A percentile compares a stretch with the other conserved stretches of the same genome.
Conservation (phyloP, 805 yeast species). For the Barnettozyma californica region DNA sequence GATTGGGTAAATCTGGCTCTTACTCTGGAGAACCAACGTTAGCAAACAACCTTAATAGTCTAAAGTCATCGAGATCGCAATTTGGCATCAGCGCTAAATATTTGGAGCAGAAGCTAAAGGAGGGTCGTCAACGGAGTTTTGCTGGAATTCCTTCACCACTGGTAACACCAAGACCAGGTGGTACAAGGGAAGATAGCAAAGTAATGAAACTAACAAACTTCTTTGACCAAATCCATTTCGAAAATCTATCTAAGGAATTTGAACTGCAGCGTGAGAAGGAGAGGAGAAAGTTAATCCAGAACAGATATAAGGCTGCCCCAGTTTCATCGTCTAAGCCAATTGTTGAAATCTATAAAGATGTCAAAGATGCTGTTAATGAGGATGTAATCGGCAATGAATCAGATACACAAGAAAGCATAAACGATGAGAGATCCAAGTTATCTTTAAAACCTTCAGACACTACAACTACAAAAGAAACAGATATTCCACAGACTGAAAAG, state of each 20-base stretch:
- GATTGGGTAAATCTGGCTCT: background rate
- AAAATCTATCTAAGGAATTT: constrained; percentile 77
- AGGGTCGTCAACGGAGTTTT: constrained; percentile 23
- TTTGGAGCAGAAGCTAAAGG: constrained; percentile 23
- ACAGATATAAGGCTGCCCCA: constrained; percentile 63
- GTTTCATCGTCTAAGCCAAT: constrained; percentile 75
- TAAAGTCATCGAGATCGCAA: constrained; percentile 4
- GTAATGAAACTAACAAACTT: constrained; percentile 64
- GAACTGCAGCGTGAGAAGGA: constrained; percentile 83
- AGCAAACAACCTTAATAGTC: background rate
- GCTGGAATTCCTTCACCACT: constrained; percentile 1
- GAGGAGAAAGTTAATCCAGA: constrained; percentile 51
- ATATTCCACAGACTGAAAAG: constrained; percentile 50
- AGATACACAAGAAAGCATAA: constrained; percentile 13
- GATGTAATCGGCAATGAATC: constrained; percentile 31
- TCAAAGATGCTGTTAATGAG: constrained; percentile 79
- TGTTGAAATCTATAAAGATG: constrained; percentile 85
- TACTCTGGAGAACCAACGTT: background rate
- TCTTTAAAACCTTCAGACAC: constrained; percentile 13
- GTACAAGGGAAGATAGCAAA: constrained; percentile 29
- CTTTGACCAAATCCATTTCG: constrained; percentile 72
- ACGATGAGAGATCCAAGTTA: constrained; percentile 10
- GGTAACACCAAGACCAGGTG: constrained; percentile 9
- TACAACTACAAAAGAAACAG: constrained; percentile 16
- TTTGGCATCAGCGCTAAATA: constrained; percentile 25